Percentiles rank a stretch among this genome's conserved stretches.
Evolutionary conservation across 2,329 filamentous ascomycete species (phyloP).

Genomic region (Colletotrichum liaoningense): DNA sequence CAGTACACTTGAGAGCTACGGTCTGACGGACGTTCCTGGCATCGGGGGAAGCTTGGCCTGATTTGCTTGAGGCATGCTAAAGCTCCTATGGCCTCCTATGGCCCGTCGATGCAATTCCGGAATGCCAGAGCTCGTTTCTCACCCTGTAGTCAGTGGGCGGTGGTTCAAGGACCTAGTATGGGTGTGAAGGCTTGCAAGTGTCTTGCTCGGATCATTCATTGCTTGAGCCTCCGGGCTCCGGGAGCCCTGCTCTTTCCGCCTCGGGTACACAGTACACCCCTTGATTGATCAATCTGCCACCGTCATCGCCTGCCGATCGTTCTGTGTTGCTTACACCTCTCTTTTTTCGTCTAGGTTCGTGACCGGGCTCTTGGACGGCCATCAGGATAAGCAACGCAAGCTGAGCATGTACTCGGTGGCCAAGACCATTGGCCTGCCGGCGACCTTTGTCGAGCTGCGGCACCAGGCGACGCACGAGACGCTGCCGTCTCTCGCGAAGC

Average conservation of each 20-base stretch:
- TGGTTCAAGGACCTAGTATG: not conserved
- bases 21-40: conserved; percentile 20
- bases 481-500: conserved; percentile 78
- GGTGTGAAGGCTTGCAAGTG: not conserved
- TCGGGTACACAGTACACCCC: not conserved
- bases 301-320: not conserved
- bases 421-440: conserved; percentile 75
- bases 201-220: not conserved
- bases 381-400: conserved; percentile 75
- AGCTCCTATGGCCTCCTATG: not conserved
- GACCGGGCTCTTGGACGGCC: conserved; percentile 81
- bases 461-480: conserved; percentile 94
- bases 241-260: not conserved
- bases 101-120: not conserved
- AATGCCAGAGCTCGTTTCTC: not conserved
- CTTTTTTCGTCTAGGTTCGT: conserved; percentile 69
- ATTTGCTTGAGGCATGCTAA: not conserved
- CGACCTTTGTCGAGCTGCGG: conserved; percentile 87
- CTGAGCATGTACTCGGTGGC: conserved; percentile 80
- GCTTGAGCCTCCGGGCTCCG: not conserved
- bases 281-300: not conserved
- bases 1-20: not conserved
- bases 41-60: not conserved
- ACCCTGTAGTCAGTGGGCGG: not conserved
- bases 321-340: not conserved